Evolutionary conservation across 1,139 yeast genomes (phyloP).

Genomic region (Saccharomyces uvarum): DNA sequence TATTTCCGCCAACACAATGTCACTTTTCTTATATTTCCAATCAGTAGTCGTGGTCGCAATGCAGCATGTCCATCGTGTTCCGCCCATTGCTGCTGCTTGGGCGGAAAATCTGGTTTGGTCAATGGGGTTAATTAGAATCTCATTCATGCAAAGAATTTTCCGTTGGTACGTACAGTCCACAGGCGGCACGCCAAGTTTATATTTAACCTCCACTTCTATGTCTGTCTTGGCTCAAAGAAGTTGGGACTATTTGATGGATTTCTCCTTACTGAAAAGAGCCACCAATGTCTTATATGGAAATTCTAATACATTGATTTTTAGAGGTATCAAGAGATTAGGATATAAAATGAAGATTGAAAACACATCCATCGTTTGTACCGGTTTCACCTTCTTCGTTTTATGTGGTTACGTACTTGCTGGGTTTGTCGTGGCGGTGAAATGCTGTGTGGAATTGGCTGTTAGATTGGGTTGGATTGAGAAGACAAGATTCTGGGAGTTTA

Average conservation of each 20-base stretch:
- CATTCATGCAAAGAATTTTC: conserved; percentile 67
- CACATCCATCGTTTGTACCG: conserved; percentile 65
- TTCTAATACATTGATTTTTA: conserved; percentile 44
- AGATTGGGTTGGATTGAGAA: conserved; percentile 40
- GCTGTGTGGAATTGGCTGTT: conserved; percentile 40
- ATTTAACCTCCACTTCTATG: conserved; percentile 48
- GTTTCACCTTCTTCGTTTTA: conserved; percentile 61
- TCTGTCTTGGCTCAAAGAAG: conserved; percentile 67
- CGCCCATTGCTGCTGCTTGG: conserved; percentile 79
- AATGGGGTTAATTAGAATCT: conserved; percentile 65
- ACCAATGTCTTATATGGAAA: conserved; percentile 36
- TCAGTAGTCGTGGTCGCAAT: conserved; percentile 65
- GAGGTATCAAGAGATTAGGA: conserved; percentile 71
- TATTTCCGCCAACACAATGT: conserved; percentile 66
- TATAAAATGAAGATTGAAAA: conserved; percentile 58
- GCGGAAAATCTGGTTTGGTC: conserved; percentile 79
- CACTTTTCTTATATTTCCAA: conserved; percentile 69
- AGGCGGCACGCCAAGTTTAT: conserved; percentile 63
- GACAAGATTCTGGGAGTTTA: conserved; percentile 41
- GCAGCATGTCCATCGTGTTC: conserved; percentile 65
- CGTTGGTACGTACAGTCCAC: conserved; percentile 77
- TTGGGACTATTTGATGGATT: conserved; percentile 25
- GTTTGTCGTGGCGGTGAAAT: conserved; percentile 41
- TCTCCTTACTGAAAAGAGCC: conserved; percentile 28
- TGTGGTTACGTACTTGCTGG: conserved; percentile 56